Evolutionary conservation across 768 basidiomycete species (phyloP).

Genomic region (Amanita brunnescens): DNA sequence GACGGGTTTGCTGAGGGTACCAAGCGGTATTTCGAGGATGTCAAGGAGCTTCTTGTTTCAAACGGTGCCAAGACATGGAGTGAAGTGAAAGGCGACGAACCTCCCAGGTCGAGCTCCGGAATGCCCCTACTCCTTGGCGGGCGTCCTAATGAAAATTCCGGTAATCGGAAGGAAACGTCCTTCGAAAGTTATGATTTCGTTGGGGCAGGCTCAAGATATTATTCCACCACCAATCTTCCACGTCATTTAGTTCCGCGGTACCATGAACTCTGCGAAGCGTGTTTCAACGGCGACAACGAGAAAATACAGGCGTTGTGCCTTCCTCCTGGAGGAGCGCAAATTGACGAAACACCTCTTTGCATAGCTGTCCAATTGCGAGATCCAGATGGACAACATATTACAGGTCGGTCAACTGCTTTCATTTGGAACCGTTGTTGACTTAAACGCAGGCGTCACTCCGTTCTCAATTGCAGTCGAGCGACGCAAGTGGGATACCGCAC

Average conservation of each 20-base stretch:
- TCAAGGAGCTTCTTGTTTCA: background rate
- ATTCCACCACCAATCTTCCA: background rate
- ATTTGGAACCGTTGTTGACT: background rate
- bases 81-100: background rate
- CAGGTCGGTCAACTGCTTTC: slow-evolving; percentile 14
- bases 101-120: background rate
- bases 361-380: slow-evolving; percentile 30
- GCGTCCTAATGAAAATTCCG: background rate
- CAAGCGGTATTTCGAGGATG: background rate
- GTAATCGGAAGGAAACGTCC: background rate
- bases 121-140: background rate
- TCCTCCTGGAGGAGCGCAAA: slow-evolving; percentile 25
- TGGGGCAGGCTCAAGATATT: background rate
- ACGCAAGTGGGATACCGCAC: slow-evolving; percentile 48
- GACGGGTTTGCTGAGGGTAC: background rate
- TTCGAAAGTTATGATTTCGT: background rate
- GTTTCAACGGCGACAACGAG: slow-evolving; percentile 18
- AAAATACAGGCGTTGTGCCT: slow-evolving; percentile 46
- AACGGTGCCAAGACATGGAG: slow-evolving; percentile 2
- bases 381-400: slow-evolving; percentile 8
- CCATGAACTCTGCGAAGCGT: slow-evolving; percentile 4
- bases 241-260: background rate
- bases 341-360: slow-evolving; percentile 26
- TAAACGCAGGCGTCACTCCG: slow-evolving; percentile 35
- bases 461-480: slow-evolving; percentile 40